Conservation (phyloP, 805 yeast genomes). For the Kluyveromyces starmeri region DNA sequence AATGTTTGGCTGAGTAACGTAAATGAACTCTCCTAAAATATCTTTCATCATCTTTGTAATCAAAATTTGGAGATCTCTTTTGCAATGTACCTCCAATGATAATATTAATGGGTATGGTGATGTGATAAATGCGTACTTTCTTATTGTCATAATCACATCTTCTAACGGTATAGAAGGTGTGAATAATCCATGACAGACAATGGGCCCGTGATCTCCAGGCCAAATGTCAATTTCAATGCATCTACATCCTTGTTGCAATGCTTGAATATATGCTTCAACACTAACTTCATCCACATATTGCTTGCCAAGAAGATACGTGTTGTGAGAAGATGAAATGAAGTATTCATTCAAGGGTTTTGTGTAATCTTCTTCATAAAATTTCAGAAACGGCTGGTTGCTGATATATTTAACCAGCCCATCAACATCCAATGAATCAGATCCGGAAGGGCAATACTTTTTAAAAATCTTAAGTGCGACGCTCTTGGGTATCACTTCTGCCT, state of each 20-base stretch:
- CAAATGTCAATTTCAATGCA: constrained; percentile 94
- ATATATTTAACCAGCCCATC: constrained; percentile 25
- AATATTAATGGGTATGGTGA: constrained; percentile 80
- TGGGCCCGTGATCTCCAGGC: constrained; percentile 79
- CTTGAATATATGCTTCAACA: constrained; percentile 79
- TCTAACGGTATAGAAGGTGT: constrained; percentile 63
- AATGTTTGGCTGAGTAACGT: constrained; percentile 20
- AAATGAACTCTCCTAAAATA: constrained; percentile 50
- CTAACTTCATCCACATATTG: constrained; percentile 85
- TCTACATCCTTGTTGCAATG: constrained; percentile 84
- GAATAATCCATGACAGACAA: constrained; percentile 87
- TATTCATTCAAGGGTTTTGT: constrained; percentile 73
- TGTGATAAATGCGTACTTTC: constrained; percentile 81
- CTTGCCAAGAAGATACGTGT: constrained; percentile 81
- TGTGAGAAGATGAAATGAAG: constrained; percentile 87
- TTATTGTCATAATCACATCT: constrained; percentile 63
- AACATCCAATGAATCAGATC: constrained; percentile 12
- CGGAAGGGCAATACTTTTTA: constrained; percentile 27
- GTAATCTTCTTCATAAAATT: constrained; percentile 30
- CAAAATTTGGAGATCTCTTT: constrained; percentile 51
- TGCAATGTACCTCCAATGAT: constrained; percentile 81
- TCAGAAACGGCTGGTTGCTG: constrained; percentile 24
- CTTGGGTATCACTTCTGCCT: constrained; percentile 35
- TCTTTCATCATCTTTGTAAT: constrained; percentile 46
- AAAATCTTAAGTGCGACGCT: constrained; percentile 31